phyloP scores from a whole-genome alignment of 306 rosid genomes.

The Rubus parviflorus region DNA sequence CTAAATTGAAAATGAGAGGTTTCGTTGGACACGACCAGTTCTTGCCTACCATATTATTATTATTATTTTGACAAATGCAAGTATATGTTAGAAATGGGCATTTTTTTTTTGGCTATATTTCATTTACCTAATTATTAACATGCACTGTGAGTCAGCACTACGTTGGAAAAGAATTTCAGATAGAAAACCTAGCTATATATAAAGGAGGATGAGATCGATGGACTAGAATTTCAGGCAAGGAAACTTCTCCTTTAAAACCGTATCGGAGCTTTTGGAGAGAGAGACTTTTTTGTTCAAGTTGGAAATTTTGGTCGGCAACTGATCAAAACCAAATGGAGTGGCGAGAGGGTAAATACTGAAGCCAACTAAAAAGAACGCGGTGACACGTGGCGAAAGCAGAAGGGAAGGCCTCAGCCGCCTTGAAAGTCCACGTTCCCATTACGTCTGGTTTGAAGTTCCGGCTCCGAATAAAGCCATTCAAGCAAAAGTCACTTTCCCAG shows the following conservation, averaged over 20 bases:
- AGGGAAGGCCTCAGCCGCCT: background rate
- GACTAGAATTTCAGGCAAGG: too few relatives aligned
- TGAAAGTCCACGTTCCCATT: slow-evolving; percentile 8
- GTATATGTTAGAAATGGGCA: background rate
- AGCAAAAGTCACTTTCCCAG: background rate
- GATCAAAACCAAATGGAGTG: too few relatives aligned
- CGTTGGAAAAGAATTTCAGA: background rate
- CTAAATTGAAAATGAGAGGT: background rate
- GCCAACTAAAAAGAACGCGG: background rate
- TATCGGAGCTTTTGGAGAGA: too few relatives aligned
- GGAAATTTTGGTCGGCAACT: too few relatives aligned
- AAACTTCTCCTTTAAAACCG: too few relatives aligned
- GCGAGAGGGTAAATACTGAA: too few relatives aligned
- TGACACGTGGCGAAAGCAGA: background rate
- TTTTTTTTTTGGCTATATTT: too few relatives aligned
- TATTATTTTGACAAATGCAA: background rate
- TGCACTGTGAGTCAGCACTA: background rate
- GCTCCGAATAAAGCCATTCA: too few relatives aligned
- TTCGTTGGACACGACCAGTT: background rate
- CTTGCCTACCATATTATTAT: background rate
- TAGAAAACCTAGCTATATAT: too few relatives aligned
- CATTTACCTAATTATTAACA: background rate
- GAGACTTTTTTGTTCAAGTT: too few relatives aligned
- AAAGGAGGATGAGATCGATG: too few relatives aligned
- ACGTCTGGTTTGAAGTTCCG: background rate